Evolutionary conservation across 1,284 basidiomycete species (phyloP), one percentile per base, ranked within the genome.

Genomic region (Vanrija sp.): DNA sequence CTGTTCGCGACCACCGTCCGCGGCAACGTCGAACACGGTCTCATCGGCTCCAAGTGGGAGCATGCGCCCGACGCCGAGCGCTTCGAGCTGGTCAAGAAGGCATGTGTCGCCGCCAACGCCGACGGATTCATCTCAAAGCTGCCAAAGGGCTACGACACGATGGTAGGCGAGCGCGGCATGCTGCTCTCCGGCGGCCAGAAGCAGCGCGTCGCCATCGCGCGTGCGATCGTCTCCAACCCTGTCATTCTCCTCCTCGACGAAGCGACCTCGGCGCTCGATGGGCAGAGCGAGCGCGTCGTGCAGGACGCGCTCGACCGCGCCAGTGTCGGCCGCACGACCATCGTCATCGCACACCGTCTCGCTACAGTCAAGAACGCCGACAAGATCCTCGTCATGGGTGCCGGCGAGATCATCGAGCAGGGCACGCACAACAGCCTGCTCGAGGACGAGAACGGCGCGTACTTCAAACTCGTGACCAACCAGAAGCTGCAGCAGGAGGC

Each of bases 271-370:
- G 93, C 93, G 23, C 81, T 97, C 12, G 93, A 97, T 75, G 91
- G 91, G 1, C 86, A 90, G 71, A 86, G 80, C 29, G 95, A 98
- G 74, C 88, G 89, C 51, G 82, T 98, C 54, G 95, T 98, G 0
- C 93, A 96, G 76, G 87, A 94, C 68, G 95, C 94, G 9, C 78
- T 98, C 49, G 94, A 97, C 73, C 91, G 91, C 75, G 93, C 93
- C 51, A 81, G 89, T 15, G 83, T 84, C 38, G 82, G 80, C 21
- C 70, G 77, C 38, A 81, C 80, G 0, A 79, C 76, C 21, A 77
- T 81, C 52, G 76, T 76, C 46, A 78, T 81, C 60, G 79, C 78
- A 42, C 78, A 79, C 67, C 74, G 80, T 12, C 71, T 81, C 5
- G 78, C 78, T 16, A 72, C 71, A n/a, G 64, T 73, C 59, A 64